Conservation (phyloP, 2,329 filamentous ascomycete genomes). For the Plenodomus tracheiphilus region DNA sequence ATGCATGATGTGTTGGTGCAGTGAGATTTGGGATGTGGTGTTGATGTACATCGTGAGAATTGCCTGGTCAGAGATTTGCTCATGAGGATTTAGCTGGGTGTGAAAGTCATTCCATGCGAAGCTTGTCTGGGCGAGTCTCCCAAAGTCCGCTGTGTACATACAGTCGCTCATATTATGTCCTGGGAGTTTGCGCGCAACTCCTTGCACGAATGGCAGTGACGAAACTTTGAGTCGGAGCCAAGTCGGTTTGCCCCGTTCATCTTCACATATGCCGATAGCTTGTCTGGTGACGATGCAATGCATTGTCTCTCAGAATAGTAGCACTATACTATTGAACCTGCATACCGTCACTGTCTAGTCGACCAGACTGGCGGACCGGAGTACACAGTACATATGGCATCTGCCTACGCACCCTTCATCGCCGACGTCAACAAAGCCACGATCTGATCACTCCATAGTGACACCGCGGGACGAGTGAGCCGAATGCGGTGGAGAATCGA, state of each 20-base stretch:
- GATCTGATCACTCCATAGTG: background rate
- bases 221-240: background rate
- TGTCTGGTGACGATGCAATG: background rate
- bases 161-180: background rate
- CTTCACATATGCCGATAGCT: too few relatives aligned
- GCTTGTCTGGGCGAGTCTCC: too few relatives aligned
- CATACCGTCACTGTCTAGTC: background rate
- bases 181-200: background rate
- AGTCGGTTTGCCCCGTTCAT: too few relatives aligned
- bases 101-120: too few relatives aligned
- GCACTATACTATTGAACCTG: background rate
- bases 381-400: background rate
- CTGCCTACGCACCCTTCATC: background rate
- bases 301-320: background rate
- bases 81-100: too few relatives aligned
- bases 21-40: too few relatives aligned
- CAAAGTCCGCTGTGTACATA: too few relatives aligned
- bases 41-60: too few relatives aligned
- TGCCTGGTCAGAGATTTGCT: background rate
- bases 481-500: background rate
- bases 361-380: background rate
- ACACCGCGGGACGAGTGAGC: background rate
- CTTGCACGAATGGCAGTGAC: too few relatives aligned
- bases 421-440: background rate
- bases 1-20: background rate